Evolutionary conservation across 1,284 basidiomycete species (phyloP).

Genomic region (Naganishia albida): DNA sequence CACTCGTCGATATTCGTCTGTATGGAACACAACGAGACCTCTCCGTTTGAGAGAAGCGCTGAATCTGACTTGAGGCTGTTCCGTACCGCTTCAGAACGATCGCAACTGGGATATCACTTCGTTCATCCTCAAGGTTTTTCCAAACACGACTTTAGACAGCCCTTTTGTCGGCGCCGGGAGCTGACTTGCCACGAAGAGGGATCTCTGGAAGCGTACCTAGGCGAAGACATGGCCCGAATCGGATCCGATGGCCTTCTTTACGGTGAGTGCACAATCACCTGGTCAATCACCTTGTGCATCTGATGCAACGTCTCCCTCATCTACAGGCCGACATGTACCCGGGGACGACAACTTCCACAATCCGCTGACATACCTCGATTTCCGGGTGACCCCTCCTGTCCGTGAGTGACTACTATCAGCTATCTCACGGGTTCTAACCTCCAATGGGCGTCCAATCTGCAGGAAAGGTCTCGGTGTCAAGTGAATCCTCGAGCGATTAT

Average conservation of each 20-base stretch:
- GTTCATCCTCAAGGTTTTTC: too few relatives aligned
- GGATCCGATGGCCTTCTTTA: background rate
- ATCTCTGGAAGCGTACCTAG: background rate
- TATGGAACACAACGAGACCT: too few relatives aligned
- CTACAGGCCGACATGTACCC: background rate
- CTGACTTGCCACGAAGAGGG: background rate
- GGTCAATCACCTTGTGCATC: background rate
- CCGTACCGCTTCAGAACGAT: background rate
- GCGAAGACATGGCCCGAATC: background rate
- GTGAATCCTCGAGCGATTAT: background rate
- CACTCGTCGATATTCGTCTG: too few relatives aligned
- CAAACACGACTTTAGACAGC: background rate
- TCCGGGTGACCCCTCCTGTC: constrained; percentile 12
- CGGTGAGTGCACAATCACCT: background rate
- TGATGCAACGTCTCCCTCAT: background rate
- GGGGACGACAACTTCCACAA: constrained; percentile 22
- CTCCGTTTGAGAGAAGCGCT: too few relatives aligned
- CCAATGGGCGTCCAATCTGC: too few relatives aligned
- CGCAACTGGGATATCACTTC: background rate
- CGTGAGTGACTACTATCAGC: background rate
- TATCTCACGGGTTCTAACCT: background rate
- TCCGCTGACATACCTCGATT: constrained; percentile 16
- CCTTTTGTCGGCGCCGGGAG: background rate
- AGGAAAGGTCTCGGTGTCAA: background rate
- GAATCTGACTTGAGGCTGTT: too few relatives aligned